phyloP scores from a whole-genome alignment of 257 asterid species.

The Primulina eburnea region DNA sequence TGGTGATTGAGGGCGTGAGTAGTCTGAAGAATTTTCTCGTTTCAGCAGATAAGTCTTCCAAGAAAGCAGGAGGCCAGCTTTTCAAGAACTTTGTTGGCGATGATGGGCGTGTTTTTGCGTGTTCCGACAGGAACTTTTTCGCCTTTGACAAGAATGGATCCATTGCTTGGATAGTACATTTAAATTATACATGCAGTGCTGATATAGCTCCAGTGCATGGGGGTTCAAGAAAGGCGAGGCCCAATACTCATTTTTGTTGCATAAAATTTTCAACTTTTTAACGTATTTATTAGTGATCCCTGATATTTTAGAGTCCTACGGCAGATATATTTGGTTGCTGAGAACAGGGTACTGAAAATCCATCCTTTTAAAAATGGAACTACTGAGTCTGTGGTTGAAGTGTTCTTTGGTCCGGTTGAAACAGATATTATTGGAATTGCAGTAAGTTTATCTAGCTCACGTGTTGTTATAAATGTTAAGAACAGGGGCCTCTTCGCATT shows the following conservation, averaged over 20 bases:
- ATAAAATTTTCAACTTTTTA: not conserved
- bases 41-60: constrained; percentile 45
- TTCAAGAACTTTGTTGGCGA: constrained; percentile 71
- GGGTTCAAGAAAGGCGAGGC: constrained; percentile 67
- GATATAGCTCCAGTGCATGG: constrained; percentile 67
- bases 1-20: not conserved
- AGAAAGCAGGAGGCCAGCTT: constrained; percentile 35
- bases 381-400: constrained; percentile 52
- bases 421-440: constrained; percentile 67
- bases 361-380: constrained; percentile 43
- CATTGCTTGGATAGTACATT: constrained; percentile 60
- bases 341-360: constrained; percentile 63
- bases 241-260: not conserved
- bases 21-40: constrained; percentile 1
- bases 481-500: constrained; percentile 74
- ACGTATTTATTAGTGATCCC: not conserved
- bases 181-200: constrained; percentile 55
- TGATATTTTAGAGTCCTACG: constrained; percentile 21
- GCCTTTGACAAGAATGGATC: constrained; percentile 78
- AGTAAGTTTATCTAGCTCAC: constrained; percentile 68
- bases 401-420: constrained; percentile 55
- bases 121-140: constrained; percentile 55
- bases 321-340: constrained; percentile 95
- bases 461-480: constrained; percentile 53
- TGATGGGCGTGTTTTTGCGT: constrained; percentile 60